Evolutionary conservation across 306 rosid genomes (phyloP).

Genomic region (Rosa multiflora): DNA sequence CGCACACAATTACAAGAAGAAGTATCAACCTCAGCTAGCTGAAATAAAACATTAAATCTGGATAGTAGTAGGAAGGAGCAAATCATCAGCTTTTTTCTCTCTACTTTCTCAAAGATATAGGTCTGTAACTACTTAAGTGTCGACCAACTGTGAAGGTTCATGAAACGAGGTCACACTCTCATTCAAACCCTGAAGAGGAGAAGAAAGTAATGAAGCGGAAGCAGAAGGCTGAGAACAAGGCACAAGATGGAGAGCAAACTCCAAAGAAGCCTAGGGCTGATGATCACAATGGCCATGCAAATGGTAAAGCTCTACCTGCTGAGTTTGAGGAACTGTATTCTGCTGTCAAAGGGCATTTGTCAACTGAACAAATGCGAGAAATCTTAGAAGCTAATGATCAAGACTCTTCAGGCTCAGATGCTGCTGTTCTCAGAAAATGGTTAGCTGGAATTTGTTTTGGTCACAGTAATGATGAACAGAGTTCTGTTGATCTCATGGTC

Average conservation of each 20-base stretch:
- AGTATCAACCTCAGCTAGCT: neutral
- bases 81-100: neutral
- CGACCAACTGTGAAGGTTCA: conserved; percentile 50
- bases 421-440: conserved; percentile 53
- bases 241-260: conserved; percentile 54
- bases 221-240: conserved; percentile 75
- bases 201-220: conserved; percentile 74
- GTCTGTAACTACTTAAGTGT: neutral
- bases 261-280: conserved; percentile 63
- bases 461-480: neutral
- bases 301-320: conserved; percentile 36
- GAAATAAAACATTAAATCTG: neutral
- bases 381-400: conserved; percentile 59
- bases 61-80: neutral
- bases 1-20: neutral
- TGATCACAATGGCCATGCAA: conserved; percentile 37
- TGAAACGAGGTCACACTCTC: conserved; percentile 65
- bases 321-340: conserved; percentile 61
- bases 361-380: conserved; percentile 56
- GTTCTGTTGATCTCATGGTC: neutral
- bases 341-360: conserved; percentile 48
- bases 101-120: neutral
- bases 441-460: conserved; percentile 14
- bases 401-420: conserved; percentile 56
- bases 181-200: conserved; percentile 58